Evolutionary conservation across 441 rosid species (phyloP), one percentile per base, ranked within the genome.

Genomic region (Brassica hybrid): DNA sequence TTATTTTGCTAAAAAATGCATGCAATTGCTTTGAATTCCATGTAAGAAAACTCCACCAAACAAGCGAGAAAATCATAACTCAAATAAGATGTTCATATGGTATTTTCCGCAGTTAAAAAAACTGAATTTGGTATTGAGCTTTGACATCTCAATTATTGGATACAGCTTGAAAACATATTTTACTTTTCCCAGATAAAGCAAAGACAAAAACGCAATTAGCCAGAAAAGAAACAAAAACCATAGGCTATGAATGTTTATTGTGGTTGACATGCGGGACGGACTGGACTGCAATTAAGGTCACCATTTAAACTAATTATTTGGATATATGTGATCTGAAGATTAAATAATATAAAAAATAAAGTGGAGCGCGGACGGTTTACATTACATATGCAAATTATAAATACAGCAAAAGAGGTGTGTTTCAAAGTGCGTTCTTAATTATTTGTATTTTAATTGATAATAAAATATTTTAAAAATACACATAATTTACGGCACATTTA

Each of bases 81-180:
- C 58, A 1, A 69, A 52, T 36, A 21, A n/a, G 5, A 11, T 41
- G 11, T 5, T 58, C 32, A 19, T 16, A 30, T 16, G 43, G 10
- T 23, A 10, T 27, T 57, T 67, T 27, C 58, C 23, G 60, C 23
- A 54, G 4, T 30, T 4, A 50, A 41, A 0, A 16, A 45, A 67
- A 13, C 61, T 45, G 50, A 57, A 66, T 21, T 58, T 19, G 34
- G 57, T 27, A 4, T 75, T 54, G 57, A 25, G 56, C 13, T 43
- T 67, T 54, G 65, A 17, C 25, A 77, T 11, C 62, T 66, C 76
- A 72, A 58, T 27, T 59, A 66, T 59, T 59, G 63, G 64, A 19
- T 45, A 65, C 32, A 58, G 76, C 27, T 16, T 12, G 58, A 36
- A 14, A 13, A 18, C 38, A 50, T 48, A 13, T 14, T 1, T 50